Evolutionary conservation across 1,139 yeast genomes (phyloP), one percentile per base, ranked within the genome.

Genomic region (Magnusiomyces fungicola): DNA sequence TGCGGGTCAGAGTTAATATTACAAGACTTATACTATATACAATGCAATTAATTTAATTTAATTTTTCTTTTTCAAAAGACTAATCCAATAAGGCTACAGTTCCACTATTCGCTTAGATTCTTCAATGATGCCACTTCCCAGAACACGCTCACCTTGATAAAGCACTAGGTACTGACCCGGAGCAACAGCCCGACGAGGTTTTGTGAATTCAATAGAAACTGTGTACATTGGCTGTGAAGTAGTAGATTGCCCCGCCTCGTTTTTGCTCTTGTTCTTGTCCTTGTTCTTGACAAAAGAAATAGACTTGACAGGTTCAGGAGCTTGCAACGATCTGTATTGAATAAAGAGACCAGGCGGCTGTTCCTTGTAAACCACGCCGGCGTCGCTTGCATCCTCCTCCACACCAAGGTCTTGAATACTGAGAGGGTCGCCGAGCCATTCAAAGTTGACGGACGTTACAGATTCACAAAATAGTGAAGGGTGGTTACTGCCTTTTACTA

Each of bases 101-200:
- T 43, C 40, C 21, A 29, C 42, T 10, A 42, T 18, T 22, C 27
- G 43, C 21, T 24, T 23, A 2, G 43, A 16, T 9, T 47, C 16
- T 9, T 50, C 42, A 39, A 81, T 79, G 16, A 71, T 64, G 0
- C 97, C 97, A 27, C 90, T 79, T 0, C 97, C 97, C 18, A 92
- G 63, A 1, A 94, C 83, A 50, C 79, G 69, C 48, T 80, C 82
- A 1, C 74, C 78, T 42, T 74, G 69, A 64, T 90, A 92, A 10
- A 90, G 63, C 0, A 87, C 95, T 22, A 89, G 68, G 57, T 78
- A 82, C 63, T 92, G 98, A 0, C 97, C 98, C 0, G 94, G 88
- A 0, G 97, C 92, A 62, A 92, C 78, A 0, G 96, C 96, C 46
- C 90, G 68, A 34, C 78, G 80, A 32, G 68, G 64, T 34, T 85